Percentiles rank a stretch among this genome's conserved stretches.
Evolutionary conservation across 139 green algal species (phyloP).

Genomic region (Ettlia oleoabundans): DNA sequence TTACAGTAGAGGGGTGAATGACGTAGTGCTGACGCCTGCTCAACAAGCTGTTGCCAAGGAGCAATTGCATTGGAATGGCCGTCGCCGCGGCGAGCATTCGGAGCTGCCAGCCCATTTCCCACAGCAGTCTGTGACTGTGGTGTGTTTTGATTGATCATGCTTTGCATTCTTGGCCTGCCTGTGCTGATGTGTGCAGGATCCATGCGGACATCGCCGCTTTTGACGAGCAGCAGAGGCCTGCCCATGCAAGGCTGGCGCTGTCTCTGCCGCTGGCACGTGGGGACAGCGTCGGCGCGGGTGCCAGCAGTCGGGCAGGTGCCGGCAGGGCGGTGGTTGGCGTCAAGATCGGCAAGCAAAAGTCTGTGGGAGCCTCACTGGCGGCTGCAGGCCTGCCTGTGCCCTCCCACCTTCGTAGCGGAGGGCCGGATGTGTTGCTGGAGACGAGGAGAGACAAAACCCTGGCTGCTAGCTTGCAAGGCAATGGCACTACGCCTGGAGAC

Average conservation of each 20-base stretch:
- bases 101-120: no score
- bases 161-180: background rate
- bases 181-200: background rate
- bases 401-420: background rate
- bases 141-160: background rate
- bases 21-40: no score
- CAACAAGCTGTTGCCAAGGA: no score
- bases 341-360: background rate
- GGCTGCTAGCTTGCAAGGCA: background rate
- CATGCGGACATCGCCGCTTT: conserved; percentile 5
- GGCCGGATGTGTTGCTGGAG: background rate
- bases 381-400: background rate
- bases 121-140: background rate
- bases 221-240: background rate
- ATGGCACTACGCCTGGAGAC: background rate
- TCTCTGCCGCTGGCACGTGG: background rate
- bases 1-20: no score
- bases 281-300: background rate
- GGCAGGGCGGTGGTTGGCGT: no score
- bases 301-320: background rate
- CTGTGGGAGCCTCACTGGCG: background rate
- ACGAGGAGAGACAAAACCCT: background rate
- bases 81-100: no score
- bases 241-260: background rate
- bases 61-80: no score